Conservation (phyloP, 495 filamentous ascomycete species). For the Aspergillus leporis region DNA sequence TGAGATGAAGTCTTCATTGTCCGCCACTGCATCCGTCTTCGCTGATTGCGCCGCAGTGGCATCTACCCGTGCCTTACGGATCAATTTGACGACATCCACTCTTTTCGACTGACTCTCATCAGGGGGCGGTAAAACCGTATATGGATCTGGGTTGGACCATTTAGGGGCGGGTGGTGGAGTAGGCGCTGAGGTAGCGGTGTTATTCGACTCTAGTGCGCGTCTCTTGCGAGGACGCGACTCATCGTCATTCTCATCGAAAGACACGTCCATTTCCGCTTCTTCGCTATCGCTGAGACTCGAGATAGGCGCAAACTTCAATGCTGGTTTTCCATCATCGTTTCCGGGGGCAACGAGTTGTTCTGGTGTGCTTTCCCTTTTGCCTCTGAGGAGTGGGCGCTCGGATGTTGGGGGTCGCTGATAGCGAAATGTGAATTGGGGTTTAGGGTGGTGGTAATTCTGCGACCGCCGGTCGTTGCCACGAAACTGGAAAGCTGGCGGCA, state of each 20-base stretch:
- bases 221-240: conserved; percentile 49
- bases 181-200: conserved; percentile 30
- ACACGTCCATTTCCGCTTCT: conserved; percentile 66
- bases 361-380: conserved; percentile 37
- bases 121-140: conserved; percentile 75
- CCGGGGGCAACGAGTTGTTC: conserved; percentile 35
- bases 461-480: conserved; percentile 37
- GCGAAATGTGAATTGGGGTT: conserved; percentile 49
- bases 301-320: conserved; percentile 45
- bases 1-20: conserved; percentile 82
- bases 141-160: conserved; percentile 95
- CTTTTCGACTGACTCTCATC: conserved; percentile 65
- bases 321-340: conserved; percentile 26
- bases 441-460: conserved; percentile 20
- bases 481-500: conserved; percentile 40
- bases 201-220: conserved; percentile 53
- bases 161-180: conserved; percentile 53
- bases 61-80: conserved; percentile 75
- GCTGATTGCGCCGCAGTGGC: conserved; percentile 34
- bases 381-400: conserved; percentile 47
- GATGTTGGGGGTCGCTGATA: conserved; percentile 38
- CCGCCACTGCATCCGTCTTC: conserved; percentile 53
- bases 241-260: conserved; percentile 45
- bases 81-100: conserved; percentile 81
- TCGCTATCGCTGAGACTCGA: conserved; percentile 73